These are phyloP conservation scores for Oryza nivara DNA, from an alignment of 176 grass and related monocot genomes.

Conservation along the genomic window DNA sequence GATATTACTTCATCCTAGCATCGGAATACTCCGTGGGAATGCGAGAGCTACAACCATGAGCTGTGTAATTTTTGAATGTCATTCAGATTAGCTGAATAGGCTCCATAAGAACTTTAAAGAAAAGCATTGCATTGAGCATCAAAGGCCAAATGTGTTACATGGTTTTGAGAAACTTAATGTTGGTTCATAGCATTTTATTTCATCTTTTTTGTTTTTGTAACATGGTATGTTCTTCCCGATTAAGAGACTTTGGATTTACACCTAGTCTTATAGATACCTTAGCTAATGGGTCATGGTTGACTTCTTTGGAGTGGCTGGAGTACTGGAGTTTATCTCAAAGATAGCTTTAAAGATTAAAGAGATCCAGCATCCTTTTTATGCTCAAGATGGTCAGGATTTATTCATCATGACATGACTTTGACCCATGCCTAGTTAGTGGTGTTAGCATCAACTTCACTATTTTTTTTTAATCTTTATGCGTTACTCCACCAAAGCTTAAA, in stretches of 20 bases:
- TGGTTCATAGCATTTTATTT: not conserved
- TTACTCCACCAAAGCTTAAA: conserved; percentile 11
- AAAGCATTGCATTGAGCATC: not conserved
- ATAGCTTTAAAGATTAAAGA: not conserved
- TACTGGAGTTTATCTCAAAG: not conserved
- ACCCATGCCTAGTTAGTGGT: conserved; percentile 8
- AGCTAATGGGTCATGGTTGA: not conserved
- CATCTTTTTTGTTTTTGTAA: not conserved
- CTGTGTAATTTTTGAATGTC: not conserved
- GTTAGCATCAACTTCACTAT: conserved; percentile 8
- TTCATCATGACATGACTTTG: not conserved
- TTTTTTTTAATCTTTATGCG: not conserved
- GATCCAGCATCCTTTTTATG: conserved; percentile 5
- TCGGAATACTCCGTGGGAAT: not conserved
- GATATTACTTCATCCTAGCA: not conserved
- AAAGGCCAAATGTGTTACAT: not conserved
- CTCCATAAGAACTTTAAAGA: not conserved
- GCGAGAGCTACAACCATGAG: not conserved
- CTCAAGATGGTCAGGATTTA: not conserved
- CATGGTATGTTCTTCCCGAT: not conserved
- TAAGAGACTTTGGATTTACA: not conserved
- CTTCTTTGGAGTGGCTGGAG: not conserved
- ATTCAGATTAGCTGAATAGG: not conserved
- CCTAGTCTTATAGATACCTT: not conserved
- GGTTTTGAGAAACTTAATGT: not conserved